Percentiles rank a stretch among this genome's conserved stretches.
phyloP scores from a whole-genome alignment of 1,284 basidiomycete species.

The Ceratobasidium sp. region DNA sequence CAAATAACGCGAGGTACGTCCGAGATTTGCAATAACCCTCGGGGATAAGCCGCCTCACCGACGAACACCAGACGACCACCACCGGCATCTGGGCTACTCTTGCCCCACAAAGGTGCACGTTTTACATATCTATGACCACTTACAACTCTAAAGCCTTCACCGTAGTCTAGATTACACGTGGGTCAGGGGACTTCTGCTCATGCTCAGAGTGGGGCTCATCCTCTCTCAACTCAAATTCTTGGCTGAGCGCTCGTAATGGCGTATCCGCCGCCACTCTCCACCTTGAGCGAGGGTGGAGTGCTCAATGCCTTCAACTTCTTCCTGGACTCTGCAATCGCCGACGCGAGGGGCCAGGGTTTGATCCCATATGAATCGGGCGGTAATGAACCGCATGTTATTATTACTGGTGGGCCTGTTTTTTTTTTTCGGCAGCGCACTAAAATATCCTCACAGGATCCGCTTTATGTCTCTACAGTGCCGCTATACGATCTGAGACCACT shows the following conservation, averaged over 20 bases:
- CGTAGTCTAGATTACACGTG: too few relatives aligned
- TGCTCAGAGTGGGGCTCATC: too few relatives aligned
- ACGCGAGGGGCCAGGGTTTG: neutral
- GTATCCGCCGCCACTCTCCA: neutral
- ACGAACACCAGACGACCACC: neutral
- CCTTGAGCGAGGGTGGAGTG: neutral
- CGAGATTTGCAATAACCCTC: neutral
- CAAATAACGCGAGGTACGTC: too few relatives aligned
- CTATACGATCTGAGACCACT: neutral
- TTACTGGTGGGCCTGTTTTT: too few relatives aligned
- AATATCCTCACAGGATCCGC: neutral
- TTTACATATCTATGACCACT: neutral
- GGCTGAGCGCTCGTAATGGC: too few relatives aligned
- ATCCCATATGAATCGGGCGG: neutral
- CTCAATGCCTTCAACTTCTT: neutral
- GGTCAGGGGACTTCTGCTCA: too few relatives aligned
- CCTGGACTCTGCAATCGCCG: neutral
- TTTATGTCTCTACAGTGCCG: constrained; percentile 6
- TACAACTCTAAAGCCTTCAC: neutral
- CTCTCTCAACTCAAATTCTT: too few relatives aligned
- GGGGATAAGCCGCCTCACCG: neutral
- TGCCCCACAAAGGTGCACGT: neutral
- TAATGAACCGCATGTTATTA: neutral
- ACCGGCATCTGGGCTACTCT: neutral
- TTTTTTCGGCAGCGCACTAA: neutral